Base-by-base conservation (phyloP, 2,329 filamentous ascomycete species). In the Conoideocrella luteorostrata region DNA sequence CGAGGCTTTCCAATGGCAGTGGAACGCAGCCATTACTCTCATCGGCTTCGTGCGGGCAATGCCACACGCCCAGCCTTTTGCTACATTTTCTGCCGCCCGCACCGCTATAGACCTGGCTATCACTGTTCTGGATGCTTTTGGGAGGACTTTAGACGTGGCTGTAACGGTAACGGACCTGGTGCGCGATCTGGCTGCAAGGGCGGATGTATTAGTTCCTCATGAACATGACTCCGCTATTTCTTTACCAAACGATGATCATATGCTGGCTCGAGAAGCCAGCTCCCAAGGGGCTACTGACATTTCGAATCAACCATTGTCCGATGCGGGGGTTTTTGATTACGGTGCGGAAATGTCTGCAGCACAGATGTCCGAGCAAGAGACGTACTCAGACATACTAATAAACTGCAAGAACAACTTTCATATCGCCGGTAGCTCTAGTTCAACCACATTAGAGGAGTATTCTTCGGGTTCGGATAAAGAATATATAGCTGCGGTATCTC, bases 81-180 rank as follows among this genome's bases (percentile, higher is more conserved):
- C 10, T 13, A 34, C 32, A 15, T 17, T 34, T 37, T 53, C 13
- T 50, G 56, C 37, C 40, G 56, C 53, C 6, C 48, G 52, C 4
- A 32, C 47, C 10, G 57, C 59, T 6, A 47, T 71, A 55, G 49
- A 62, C 54, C 50, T 66, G 59, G 48, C 68, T 57, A 34, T 72
- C 52, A 38, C 61, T 53, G 48, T 58, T 2, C n/a, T 34, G n/a
- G n/a, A 11, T 9, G n/a, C 32, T 7, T 34, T 4, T 34, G 32
- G 32, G 5, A 17, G 18, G n/a, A 34, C 32, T 7, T 15, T 34
- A 17, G 32, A 34, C 18, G 32, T 34, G n/a, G 32, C 32, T 7
- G 32, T 34, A 17, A 34, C 32, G 18, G 32, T 34, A 7, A 34
- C 32, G 3, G 32, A 34, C 10, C 9, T 34, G 9, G 32, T 34